A percentile compares a stretch with the other conserved stretches of the same genome.
These are phyloP conservation scores for Scenedesmus sp. DNA, from an alignment of 163 green algal genomes.

Conservation along the genomic window DNA sequence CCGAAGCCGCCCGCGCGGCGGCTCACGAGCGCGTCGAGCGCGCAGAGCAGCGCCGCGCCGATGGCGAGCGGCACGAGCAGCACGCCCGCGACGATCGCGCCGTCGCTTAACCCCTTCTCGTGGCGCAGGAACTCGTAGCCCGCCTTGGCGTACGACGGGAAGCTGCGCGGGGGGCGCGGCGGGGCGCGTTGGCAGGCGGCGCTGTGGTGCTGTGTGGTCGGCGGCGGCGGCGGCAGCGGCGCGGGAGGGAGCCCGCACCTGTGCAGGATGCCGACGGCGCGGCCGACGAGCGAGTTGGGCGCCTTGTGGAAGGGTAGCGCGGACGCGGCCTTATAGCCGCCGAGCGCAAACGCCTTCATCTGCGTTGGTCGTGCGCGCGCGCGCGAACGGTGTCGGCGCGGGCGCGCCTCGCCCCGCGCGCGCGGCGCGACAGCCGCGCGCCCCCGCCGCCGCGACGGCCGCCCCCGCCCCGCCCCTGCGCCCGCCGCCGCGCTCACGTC, in stretches of 20 bases:
- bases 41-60: slow-evolving; percentile 35
- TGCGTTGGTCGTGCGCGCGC: too few species aligned
- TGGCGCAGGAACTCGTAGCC: slow-evolving; percentile 34
- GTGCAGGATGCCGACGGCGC: slow-evolving; percentile 38
- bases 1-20: slow-evolving; percentile 6
- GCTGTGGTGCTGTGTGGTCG: too few species aligned
- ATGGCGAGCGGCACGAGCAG: slow-evolving; percentile 27
- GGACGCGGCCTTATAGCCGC: slow-evolving; percentile 24
- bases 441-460: too few species aligned
- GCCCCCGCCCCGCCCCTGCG: too few species aligned
- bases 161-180: neutral
- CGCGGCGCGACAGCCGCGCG: too few species aligned
- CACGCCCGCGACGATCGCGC: slow-evolving; percentile 26
- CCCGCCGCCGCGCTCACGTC: too few species aligned
- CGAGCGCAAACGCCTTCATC: slow-evolving; percentile 47
- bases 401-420: too few species aligned
- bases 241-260: neutral
- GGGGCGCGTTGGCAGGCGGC: too few species aligned
- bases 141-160: slow-evolving; percentile 11
- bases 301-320: slow-evolving; percentile 47
- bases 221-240: neutral
- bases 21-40: slow-evolving; percentile 33
- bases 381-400: too few species aligned
- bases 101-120: slow-evolving; percentile 39
- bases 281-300: slow-evolving; percentile 48